Base-by-base conservation (phyloP, 305 asterid genomes). In the Solanum hybrid region DNA sequence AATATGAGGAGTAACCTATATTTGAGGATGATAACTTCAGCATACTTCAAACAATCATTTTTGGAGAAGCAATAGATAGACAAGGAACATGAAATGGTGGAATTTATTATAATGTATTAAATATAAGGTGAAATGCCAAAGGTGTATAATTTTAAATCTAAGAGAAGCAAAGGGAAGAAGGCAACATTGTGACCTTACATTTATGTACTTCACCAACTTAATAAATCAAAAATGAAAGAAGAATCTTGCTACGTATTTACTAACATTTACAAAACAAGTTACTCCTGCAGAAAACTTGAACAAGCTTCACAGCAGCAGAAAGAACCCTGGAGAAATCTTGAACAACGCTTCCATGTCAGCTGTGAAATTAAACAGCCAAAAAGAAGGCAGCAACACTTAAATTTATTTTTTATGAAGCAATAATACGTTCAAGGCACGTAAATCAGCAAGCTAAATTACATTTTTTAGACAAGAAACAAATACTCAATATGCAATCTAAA, bases 291-390 rank as follows among this genome's bases (percentile, higher is more conserved):
- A 42, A 28, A 83, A 40, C 3, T 83, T 42, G 87, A 83, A 82
- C 26, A 82, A 42, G 73, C 73, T 82, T 82, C 73, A 82, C 87
- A 82, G 71, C 87, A 82, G 71, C 87, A 82, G 73, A 82, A 82
- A 16, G 37, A 82, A 83, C 73, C 87, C 87, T 24, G 24, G 71
- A 82, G 87, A 82, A 82, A 82, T 82, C 87, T 82, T 82, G 71
- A 42, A 81, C 86, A 83, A 83, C 8, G 73, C 87, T 83, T 83
- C 87, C 36, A 42, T 28, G 39, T 42, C 73, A 42, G 39, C 87
- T 83, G 87, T 42, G 71, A 83, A 83, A 83, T 18, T 83, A 83
- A 83, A 83, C 39, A 28, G 87, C 73, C 39, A 83, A 83, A 42
- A 83, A 11, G n/a, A 83, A 83, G 73, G 87, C 73, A 83, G 73